Percentiles rank a stretch among this genome's conserved stretches.
Evolutionary conservation across 495 filamentous ascomycete genomes (phyloP).

Genomic region (Aspergillus baeticus): DNA sequence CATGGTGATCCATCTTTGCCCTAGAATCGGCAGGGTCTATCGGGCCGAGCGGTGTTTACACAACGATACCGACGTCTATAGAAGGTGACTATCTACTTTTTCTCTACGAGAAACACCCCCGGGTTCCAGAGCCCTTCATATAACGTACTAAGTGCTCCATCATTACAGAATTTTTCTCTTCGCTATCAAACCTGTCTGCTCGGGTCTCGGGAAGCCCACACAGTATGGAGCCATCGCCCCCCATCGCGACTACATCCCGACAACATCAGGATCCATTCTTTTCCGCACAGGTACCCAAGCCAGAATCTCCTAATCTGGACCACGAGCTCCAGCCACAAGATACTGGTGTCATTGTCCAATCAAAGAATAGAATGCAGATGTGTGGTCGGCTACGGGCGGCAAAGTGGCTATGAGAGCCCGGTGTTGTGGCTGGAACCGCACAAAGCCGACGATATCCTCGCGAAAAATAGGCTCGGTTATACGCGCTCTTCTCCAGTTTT

Average conservation of each 20-base stretch:
- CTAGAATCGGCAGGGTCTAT: background rate
- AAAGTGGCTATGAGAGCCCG: background rate
- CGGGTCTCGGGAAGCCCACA: background rate
- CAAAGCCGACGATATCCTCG: constrained; percentile 1
- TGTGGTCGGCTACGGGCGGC: constrained; percentile 1
- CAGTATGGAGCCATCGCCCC: background rate
- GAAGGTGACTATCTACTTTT: background rate
- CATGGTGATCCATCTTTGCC: constrained; percentile 10
- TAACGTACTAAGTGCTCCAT: background rate
- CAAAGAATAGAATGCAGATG: background rate
- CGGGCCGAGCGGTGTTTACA: too few relatives aligned
- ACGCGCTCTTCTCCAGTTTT: constrained; percentile 4
- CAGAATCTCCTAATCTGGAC: constrained; percentile 2
- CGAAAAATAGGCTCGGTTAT: constrained; percentile 1
- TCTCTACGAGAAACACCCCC: constrained; percentile 1
- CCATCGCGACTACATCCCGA: background rate
- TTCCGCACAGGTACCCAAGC: constrained; percentile 7
- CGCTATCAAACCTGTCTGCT: background rate
- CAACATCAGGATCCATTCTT: constrained; percentile 4
- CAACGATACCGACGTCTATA: too few relatives aligned
- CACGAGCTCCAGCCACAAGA: constrained; percentile 4
- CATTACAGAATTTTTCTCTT: constrained; percentile 2
- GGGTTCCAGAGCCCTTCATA: background rate
- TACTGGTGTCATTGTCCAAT: constrained; percentile 4
- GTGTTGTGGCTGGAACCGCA: constrained; percentile 1